A percentile compares a stretch with the other conserved stretches of the same genome.
phyloP scores from a whole-genome alignment of 441 rosid species.

The Aleurites moluccanus region DNA sequence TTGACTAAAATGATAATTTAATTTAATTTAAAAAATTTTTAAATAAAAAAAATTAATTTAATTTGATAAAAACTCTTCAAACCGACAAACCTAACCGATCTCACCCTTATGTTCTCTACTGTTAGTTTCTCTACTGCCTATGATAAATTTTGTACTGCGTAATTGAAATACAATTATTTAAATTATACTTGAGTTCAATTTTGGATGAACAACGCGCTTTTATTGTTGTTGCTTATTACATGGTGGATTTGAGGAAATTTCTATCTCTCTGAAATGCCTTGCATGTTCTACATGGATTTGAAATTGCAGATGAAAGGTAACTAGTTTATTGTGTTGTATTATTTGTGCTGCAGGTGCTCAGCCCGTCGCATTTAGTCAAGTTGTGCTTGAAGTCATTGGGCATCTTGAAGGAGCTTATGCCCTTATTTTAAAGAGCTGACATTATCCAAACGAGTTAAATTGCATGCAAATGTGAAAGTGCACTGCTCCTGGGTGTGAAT shows the following conservation, averaged over 20 bases:
- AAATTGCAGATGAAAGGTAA: neutral
- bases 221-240: neutral
- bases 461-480: constrained; percentile 98
- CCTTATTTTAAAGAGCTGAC: constrained; percentile 87
- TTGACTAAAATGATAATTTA: too few species aligned
- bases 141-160: neutral
- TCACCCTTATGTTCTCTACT: too few species aligned
- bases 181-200: neutral
- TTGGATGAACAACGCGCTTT: neutral
- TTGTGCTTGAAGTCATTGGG: constrained; percentile 93
- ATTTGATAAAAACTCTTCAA: too few species aligned
- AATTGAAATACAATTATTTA: neutral
- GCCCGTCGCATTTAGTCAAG: constrained; percentile 78
- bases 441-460: constrained; percentile 92
- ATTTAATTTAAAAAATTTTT: too few species aligned
- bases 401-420: constrained; percentile 99
- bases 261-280: constrained; percentile 6
- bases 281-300: neutral
- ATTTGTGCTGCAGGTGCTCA: constrained; percentile 55
- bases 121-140: constrained; percentile 1
- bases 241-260: neutral
- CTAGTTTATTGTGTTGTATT: neutral
- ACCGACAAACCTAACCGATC: too few species aligned
- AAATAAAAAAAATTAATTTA: too few species aligned
- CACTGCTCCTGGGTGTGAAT: constrained; percentile 90